Percentiles rank a stretch among this genome's conserved stretches.
Conservation (phyloP, 2,329 filamentous ascomycete genomes). For the Fusarium sp. region DNA sequence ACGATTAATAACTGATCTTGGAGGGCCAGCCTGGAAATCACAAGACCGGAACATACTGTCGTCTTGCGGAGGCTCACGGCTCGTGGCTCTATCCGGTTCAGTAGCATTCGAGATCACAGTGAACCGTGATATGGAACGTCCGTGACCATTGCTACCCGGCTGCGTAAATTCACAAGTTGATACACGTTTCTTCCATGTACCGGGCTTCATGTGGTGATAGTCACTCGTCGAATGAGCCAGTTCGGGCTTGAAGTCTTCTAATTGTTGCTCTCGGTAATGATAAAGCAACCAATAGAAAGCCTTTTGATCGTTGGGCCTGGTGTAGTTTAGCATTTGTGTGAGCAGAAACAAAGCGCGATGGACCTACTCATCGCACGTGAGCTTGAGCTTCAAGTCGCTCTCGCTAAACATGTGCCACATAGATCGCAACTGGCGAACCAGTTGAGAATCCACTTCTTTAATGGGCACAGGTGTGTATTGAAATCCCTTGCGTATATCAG, state of each 20-base stretch:
- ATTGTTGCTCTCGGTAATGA: conserved; percentile 83
- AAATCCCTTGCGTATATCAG: conserved; percentile 71
- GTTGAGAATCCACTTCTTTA: conserved; percentile 81
- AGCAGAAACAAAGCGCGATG: neutral
- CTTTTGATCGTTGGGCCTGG: conserved; percentile 89
- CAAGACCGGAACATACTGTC: conserved; percentile 63
- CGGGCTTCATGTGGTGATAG: conserved; percentile 81
- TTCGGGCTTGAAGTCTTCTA: conserved; percentile 87
- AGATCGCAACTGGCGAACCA: conserved; percentile 86
- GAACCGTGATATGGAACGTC: conserved; percentile 69
- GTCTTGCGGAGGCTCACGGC: conserved; percentile 87
- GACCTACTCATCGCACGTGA: conserved; percentile 74
- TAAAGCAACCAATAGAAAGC: conserved; percentile 89
- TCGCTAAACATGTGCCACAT: conserved; percentile 91
- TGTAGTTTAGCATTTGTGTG: conserved; percentile 40
- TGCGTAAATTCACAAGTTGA: conserved; percentile 72
- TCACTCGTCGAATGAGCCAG: conserved; percentile 90
- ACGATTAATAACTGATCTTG: conserved; percentile 77
- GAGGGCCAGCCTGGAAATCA: conserved; percentile 67
- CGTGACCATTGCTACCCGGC: conserved; percentile 59
- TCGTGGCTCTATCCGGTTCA: conserved; percentile 61
- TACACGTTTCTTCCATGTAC: conserved; percentile 68
- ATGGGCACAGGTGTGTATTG: conserved; percentile 68
- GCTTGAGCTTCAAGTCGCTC: conserved; percentile 74
- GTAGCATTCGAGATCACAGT: conserved; percentile 73